Percentiles rank a stretch among this genome's conserved stretches.
Conservation (phyloP, 768 basidiomycete species). For the Mycena sanguinolenta region DNA sequence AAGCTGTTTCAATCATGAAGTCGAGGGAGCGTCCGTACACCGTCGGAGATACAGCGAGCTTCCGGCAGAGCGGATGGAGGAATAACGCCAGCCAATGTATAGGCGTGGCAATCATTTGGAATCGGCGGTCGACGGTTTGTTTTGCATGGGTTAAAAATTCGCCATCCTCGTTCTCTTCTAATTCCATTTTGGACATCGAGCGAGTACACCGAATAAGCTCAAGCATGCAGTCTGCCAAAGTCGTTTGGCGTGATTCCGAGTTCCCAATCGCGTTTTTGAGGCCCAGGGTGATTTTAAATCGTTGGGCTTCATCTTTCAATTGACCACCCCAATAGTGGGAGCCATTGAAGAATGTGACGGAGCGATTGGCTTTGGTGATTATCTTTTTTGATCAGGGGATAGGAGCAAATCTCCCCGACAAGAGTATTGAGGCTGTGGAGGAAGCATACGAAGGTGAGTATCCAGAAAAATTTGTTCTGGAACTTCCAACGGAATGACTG, state of each 20-base stretch:
- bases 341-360: not conserved
- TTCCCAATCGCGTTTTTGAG: conserved; percentile 48
- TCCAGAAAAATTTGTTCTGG: not conserved
- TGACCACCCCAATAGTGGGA: not conserved
- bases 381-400: not conserved
- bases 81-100: conserved; percentile 49
- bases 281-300: conserved; percentile 1
- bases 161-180: conserved; percentile 29
- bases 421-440: not conserved
- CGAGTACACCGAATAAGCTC: conserved; percentile 39
- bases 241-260: conserved; percentile 40
- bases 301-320: no score
- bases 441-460: not conserved
- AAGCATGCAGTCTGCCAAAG: conserved; percentile 48
- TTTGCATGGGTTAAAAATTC: conserved; percentile 44
- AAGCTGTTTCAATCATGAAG: conserved; percentile 37
- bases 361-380: not conserved
- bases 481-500: not conserved
- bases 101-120: conserved; percentile 51
- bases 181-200: conserved; percentile 27
- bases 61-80: conserved; percentile 51
- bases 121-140: conserved; percentile 42
- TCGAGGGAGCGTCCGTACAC: conserved; percentile 38
- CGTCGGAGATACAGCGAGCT: conserved; percentile 47
- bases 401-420: not conserved